Evolutionary conservation across 768 basidiomycete species (phyloP), one percentile per base, ranked within the genome.

Genomic region (Clavulina sp.): DNA sequence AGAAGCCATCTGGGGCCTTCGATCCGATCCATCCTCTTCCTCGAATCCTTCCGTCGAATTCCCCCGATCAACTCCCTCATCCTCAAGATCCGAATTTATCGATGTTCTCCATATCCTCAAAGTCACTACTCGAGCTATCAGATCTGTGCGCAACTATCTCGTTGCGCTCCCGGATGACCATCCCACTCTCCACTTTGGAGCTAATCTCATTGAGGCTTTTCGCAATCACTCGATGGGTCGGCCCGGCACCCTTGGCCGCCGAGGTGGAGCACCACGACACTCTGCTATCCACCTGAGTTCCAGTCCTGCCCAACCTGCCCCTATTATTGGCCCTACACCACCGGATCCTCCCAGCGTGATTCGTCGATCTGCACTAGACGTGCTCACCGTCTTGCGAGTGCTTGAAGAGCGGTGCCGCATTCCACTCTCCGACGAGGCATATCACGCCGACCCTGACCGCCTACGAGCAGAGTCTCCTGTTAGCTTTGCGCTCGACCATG

Each of bases 131-230:
- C 74, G 73, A 36, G 78, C 84, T 3, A 78, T 95, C 44, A 77
- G 89, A 31, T 79, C 81, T 13, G 81, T 86, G 30, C 75, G 88
- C 9, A 85, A 85, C 62, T 91, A 89, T 62, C 67, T 89, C 19
- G 68, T 91, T 30, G 77, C 82, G 0, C 74, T 91, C 13, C 87
- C 86, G 0, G 80, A 87, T 60, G 83, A 87, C 38, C 33, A 54
- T 16, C 24, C 54, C 21, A 7, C 40, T 31, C 52, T 7, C 38
- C 18, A 30, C 30, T 44, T 31, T 29, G 34, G 36, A 34, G n/a
- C 51, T n/a, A 9, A 49, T 1, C 6, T 49, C 18, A 16, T 49
- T 7, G 48, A 29, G 7, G 24, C 48, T 9, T 49, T 49, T 26
- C 50, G 21, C 23, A 38, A 38, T 21, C 72, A 69, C 23, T 68